Conservation (phyloP, 1,284 basidiomycete species). For the Rhizoctonia solani region DNA sequence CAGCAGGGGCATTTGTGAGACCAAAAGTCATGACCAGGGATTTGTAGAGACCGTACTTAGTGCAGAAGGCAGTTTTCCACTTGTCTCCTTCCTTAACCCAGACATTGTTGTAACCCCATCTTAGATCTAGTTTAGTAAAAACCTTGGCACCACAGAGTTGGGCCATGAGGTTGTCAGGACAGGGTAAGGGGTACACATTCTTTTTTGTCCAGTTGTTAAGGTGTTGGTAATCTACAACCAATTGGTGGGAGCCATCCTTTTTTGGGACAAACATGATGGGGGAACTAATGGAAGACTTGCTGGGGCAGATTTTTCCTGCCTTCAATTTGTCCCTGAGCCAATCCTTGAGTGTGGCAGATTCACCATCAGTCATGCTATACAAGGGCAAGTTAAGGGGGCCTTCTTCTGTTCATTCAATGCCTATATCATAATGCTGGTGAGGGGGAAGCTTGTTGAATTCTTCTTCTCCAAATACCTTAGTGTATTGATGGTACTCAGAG, state of each 20-base stretch:
- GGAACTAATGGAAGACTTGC: conserved; percentile 47
- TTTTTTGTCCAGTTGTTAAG: conserved; percentile 14
- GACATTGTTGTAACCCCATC: conserved; percentile 44
- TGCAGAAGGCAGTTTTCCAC: conserved; percentile 48
- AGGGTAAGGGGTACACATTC: conserved; percentile 40
- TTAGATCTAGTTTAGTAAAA: conserved; percentile 45
- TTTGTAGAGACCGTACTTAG: conserved; percentile 47
- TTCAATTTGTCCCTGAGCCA: background rate
- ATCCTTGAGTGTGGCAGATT: background rate
- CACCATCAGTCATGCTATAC: background rate
- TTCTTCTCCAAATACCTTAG: conserved; percentile 6
- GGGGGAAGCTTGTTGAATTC: conserved; percentile 3
- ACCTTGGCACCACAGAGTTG: conserved; percentile 38
- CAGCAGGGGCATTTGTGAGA: conserved; percentile 48
- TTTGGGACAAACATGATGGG: conserved; percentile 53
- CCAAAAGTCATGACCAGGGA: conserved; percentile 50
- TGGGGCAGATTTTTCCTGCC: conserved; percentile 40
- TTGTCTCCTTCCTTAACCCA: conserved; percentile 42
- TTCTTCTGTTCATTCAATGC: conserved; percentile 28
- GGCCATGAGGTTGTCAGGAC: conserved; percentile 41
- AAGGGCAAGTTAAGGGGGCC: conserved; percentile 31
- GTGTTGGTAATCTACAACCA: background rate
- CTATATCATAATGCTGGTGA: background rate
- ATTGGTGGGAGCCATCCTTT: conserved; percentile 49
- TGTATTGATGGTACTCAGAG: background rate